Base-by-base conservation (phyloP, 2,329 filamentous ascomycete genomes). In the Neonectria neomacrospora region DNA sequence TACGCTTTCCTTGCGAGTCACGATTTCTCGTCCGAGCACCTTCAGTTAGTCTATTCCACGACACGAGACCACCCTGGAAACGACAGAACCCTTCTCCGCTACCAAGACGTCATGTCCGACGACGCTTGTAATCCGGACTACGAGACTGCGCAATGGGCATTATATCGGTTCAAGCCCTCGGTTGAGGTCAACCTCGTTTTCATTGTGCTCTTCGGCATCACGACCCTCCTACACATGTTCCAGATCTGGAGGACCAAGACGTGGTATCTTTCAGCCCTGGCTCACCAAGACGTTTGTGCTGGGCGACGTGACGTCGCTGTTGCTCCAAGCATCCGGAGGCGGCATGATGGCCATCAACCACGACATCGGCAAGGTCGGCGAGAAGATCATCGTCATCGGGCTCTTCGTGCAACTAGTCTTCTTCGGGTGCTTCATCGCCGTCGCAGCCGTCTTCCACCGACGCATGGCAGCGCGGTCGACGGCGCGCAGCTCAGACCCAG, bases 351-450 rank as follows among this genome's bases (percentile, higher is more conserved):
- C 71, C 2, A 16, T 56, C 12, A 63, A 58, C 22, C 53, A 53
- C 18, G 65, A 72, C 26, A 20, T 68, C 3, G 32, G 32, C 32
- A 65, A 72, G 18, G 71, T 73, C 1, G 83, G 82, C 23, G 76
- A 84, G 54, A 79, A 81, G 3, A 74, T 88, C 44, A 82, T 88
- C 10, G 74, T 88, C 14, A 81, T 68, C 1, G 86, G 86, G 8
- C 75, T 89, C 1, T 76, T 83, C 9, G 71, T 88, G 0, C 87
- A 89, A 65, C 78, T 89, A 14, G 44, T 85, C 18, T 81, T 85
- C 62, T 88, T 89, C 55, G 77, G 78, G 4, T 75, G 86, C 56
- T 89, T 89, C 68, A 76, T 87, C 34, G 47, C 81, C 2, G 78
- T 81, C 0, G 79, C 82, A 0, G 68, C 78, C 1, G 63, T 83